phyloP scores from a whole-genome alignment of 2,329 filamentous ascomycete genomes.

The Alternaria ethzedia region DNA sequence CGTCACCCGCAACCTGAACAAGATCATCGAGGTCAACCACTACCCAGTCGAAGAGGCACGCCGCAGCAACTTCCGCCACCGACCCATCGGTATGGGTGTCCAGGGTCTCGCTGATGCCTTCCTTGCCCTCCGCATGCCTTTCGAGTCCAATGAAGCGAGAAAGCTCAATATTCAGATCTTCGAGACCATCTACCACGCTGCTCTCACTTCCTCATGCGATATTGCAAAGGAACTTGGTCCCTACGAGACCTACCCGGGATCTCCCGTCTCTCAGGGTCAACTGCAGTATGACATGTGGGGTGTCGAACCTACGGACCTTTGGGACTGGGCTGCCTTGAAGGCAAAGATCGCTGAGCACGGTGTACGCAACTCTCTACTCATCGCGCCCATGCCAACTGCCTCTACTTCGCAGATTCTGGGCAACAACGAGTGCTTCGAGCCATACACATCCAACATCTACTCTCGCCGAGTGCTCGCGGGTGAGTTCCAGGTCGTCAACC shows the following conservation, averaged over 20 bases:
- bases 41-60: slow-evolving; percentile 94
- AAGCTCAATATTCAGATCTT: slow-evolving; percentile 98
- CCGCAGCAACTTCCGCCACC: slow-evolving; percentile 97
- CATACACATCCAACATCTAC: slow-evolving; percentile 99
- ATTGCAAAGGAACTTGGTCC: slow-evolving; percentile 82
- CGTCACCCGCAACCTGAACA: slow-evolving; percentile 94
- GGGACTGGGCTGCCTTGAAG: slow-evolving; percentile 93
- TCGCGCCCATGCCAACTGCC: slow-evolving; percentile 97
- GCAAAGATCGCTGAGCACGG: slow-evolving; percentile 90
- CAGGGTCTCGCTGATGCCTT: slow-evolving; percentile 98
- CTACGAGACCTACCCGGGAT: slow-evolving; percentile 91
- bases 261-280: slow-evolving; percentile 90
- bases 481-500: slow-evolving; percentile 99
- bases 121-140: slow-evolving; percentile 93
- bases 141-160: slow-evolving; percentile 93
- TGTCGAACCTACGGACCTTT: slow-evolving; percentile 89
- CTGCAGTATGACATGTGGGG: slow-evolving; percentile 99
- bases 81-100: slow-evolving; percentile 94
- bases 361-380: slow-evolving; percentile 91
- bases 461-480: slow-evolving; percentile 96
- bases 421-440: slow-evolving; percentile 99
- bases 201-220: slow-evolving; percentile 85
- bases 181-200: slow-evolving; percentile 98
- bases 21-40: slow-evolving; percentile 97
- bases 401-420: slow-evolving; percentile 97